Evolutionary conservation across 345 rosid species (phyloP), one percentile per base, ranked within the genome.

Genomic region (Citrus sinensis): DNA sequence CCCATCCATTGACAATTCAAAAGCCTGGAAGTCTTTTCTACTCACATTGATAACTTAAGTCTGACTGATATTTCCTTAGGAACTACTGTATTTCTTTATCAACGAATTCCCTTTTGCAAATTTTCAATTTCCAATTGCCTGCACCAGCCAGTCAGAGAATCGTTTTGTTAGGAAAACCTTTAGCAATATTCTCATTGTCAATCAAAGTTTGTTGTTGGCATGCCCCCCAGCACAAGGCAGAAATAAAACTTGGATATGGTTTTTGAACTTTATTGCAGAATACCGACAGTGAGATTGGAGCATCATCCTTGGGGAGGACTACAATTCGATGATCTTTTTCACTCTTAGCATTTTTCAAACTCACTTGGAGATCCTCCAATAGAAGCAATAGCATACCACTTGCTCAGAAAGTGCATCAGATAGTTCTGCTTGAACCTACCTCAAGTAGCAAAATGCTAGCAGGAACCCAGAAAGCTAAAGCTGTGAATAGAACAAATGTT

Each of bases 291-390:
- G 88, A 88, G 79, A 90, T 95, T 24, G 98, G 97, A 69, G 91
- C 93, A 68, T 91, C 90, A 20, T 92, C 91, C 40, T 85, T 90
- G 22, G 94, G 97, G 73, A 91, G 98, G 87, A 87, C 98, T 55
- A 92, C 89, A 24, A 95, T 93, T 55, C 89, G 98, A 75, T 95
- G 88, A 93, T 39, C 24, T 9, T 42, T 20, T 56, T 3, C 14
- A 1, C 5, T 9, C 27, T 16, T 55, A 2, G 29, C 78, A 75
- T 63, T 49, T 35, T 75, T 75, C 42, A 20, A 25, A 20, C 14
- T 49, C 70, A 46, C 13, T 49, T 17, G 11, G 19, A 16, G 49
- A 46, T 63, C 30, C 9, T 37, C 71, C 27, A 17, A 49, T 11
- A 16, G 9, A 27, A 35, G 34, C 67, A 7, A 42, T 13, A 34